Conservation (phyloP, 331 rosid species). For the Malus hybrid region DNA sequence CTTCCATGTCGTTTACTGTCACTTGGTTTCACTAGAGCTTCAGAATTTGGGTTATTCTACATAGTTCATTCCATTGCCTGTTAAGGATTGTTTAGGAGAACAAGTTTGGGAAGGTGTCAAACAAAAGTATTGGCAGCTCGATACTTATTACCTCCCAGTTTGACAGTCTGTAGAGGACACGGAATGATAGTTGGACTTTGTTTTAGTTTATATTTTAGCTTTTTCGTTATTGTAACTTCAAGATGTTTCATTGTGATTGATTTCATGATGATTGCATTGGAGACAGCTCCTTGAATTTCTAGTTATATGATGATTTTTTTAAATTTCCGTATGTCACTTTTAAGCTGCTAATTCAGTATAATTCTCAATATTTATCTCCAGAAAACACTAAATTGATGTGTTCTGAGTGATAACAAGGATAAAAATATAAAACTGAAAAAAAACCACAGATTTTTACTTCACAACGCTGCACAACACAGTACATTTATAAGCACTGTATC, state of each 20-base stretch:
- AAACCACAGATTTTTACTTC: not conserved
- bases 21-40: slow-evolving; percentile 77
- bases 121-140: slow-evolving; percentile 96
- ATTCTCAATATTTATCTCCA: not conserved
- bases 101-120: slow-evolving; percentile 90
- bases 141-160: slow-evolving; percentile 86
- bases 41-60: slow-evolving; percentile 86
- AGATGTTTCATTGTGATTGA: not conserved
- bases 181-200: slow-evolving; percentile 24
- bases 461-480: not conserved
- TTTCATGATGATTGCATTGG: slow-evolving; percentile 1
- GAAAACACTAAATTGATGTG: not conserved
- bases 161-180: slow-evolving; percentile 56
- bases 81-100: slow-evolving; percentile 78
- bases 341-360: no score
- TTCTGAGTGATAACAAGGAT: not conserved
- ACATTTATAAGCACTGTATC: not conserved
- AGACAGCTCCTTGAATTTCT: not conserved
- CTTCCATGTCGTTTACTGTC: slow-evolving; percentile 90
- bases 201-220: not conserved
- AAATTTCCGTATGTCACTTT: not conserved
- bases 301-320: not conserved
- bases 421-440: not conserved
- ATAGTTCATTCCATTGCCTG: slow-evolving; percentile 80
- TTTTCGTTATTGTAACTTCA: not conserved